Conservation (phyloP, 768 basidiomycete species). For the Agaricus sinodeliciosus region DNA sequence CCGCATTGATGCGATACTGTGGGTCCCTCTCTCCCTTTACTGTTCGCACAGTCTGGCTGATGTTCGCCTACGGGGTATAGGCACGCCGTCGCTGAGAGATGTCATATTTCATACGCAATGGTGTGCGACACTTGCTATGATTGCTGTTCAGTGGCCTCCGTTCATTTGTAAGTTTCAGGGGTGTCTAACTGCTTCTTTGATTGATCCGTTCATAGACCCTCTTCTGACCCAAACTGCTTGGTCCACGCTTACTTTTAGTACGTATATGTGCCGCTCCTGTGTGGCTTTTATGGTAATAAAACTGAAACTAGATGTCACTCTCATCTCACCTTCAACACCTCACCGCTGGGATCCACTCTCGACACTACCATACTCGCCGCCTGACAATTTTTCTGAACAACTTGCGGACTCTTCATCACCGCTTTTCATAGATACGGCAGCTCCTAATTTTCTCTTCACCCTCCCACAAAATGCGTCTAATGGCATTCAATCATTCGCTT, state of each 20-base stretch:
- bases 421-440: conserved; percentile 64
- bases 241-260: conserved; percentile 77
- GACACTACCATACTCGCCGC: conserved; percentile 52
- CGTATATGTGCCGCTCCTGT: conserved; percentile 12
- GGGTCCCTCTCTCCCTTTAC: conserved; percentile 22
- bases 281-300: conserved; percentile 1
- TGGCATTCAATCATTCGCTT: conserved; percentile 82
- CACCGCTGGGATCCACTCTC: conserved; percentile 67
- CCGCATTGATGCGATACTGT: conserved; percentile 88
- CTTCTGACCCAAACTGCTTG: conserved; percentile 83
- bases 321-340: conserved; percentile 40
- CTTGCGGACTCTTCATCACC: conserved; percentile 64
- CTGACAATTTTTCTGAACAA: conserved; percentile 68
- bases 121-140: conserved; percentile 84
- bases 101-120: conserved; percentile 92
- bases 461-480: conserved; percentile 52
- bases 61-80: conserved; percentile 30
- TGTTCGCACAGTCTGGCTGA: neutral
- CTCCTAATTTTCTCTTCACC: conserved; percentile 69
- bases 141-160: conserved; percentile 91
- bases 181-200: conserved; percentile 9
- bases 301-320: conserved; percentile 55
- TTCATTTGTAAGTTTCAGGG: conserved; percentile 70
- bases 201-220: conserved; percentile 56
- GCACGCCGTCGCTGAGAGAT: conserved; percentile 89